Base-by-base conservation (phyloP, 352 stramenopile species). In the Pythium scleroteichum region DNA sequence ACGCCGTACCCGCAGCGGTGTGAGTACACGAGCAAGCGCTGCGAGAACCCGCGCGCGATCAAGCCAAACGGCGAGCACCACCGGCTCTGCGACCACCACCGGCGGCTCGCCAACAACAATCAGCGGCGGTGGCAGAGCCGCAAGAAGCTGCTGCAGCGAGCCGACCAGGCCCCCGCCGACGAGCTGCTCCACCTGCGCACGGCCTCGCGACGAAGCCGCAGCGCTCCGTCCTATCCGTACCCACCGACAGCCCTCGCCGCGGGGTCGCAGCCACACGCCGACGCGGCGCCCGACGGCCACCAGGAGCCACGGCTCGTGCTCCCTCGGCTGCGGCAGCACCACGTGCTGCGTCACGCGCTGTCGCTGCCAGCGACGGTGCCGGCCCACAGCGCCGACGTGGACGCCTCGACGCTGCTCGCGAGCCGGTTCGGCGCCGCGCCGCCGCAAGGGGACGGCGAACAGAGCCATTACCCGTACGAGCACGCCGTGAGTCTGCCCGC, bases 71-170 rank as follows among this genome's bases (percentile, higher is more conserved):
- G 69, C 20, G 54, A 68, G 41, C 54, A 17, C 33, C 80, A 90
- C 54, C 79, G 80, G 20, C 63, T 87, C 19, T 90, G 80, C 54
- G 68, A 86, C 20, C 64, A 77, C 47, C 80, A 90, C 54, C 78
- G 80, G 29, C 59, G 70, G n/a, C 82, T 86, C 53, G 76, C 79
- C 47, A 90, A 87, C 62, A 71, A 76, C 49, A 87, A 88, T 69
- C 81, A 90, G 65, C 81, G 78, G 17, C 69, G 69, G 3, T 75
- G 82, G 19, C 70, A 88, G 57, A 61, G 64, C 13, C 59, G 74
- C 53, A 68, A 72, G 8, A 58, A 58, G 26, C 51, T 41, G 9
- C 51, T 48, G 16, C 38, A 39, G 39, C 39, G 38, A 20, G 39
- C 16, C 14, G 38, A 58, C 35, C 51, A 58, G 23, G 32, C 51